Evolutionary conservation across 129 eudicot genomes (phyloP), one percentile per base, ranked within the genome.

Genomic region (Flaveria ramosissima): DNA sequence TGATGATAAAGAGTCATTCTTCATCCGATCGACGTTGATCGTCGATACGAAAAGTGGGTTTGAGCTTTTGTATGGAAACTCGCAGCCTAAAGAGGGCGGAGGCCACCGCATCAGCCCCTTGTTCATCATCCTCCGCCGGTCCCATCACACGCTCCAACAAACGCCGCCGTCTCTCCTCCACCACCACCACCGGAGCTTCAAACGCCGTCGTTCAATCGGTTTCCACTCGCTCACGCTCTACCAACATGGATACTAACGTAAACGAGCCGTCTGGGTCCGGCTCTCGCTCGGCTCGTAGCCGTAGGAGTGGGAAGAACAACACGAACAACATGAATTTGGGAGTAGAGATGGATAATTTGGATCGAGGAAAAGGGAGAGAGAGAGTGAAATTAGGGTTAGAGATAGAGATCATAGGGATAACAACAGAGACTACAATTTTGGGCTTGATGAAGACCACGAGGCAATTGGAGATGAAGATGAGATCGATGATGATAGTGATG

Each of bases 1-100:
- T 10, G 73, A 77, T 73, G 68, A 84, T 79, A 39, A 79, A 32
- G 24, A 42, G 50, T 52, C 26, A 63, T 73, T 62, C 67, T 41
- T 20, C 41, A 55, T 46, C 73, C 86, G 88, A 89, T 92, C 92
- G 96, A 85, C 89, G 88, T 66, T 76, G 71, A 77, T 82, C 92
- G 83, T 30, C 14, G 86, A 85, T 73, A 16, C 63, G 64, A 73
- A 53, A 71, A 85, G 89, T 30, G 95, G 89, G 85, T 64, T 91
- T 86, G 43, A 84, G 86, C 74, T 76, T 79, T 95, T 95, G 96
- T 95, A 95, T 92, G 99, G 99, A 95, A 95, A 95, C 99, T 92
- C 97, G 99, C 52, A 88, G 99, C 89, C 99, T 95, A 83, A 95
- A 95, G 92, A 90, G 99, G 97, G 97, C 97, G 87, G 99, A 95